Conservation (phyloP, 2,329 filamentous ascomycete species). For the Trichophaea hybrida region DNA sequence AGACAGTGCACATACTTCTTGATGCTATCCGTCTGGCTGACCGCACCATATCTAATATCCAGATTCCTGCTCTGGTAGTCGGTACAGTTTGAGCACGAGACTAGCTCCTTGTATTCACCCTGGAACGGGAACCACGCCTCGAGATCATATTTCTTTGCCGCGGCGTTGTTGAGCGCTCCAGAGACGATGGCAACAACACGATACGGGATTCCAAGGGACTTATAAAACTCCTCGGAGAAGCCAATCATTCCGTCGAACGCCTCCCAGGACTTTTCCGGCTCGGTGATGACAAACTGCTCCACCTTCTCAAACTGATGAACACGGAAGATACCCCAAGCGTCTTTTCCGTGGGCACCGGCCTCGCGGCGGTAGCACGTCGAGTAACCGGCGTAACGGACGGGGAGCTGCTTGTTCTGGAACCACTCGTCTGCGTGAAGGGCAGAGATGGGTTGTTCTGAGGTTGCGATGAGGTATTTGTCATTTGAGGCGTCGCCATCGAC, state of each 20-base stretch:
- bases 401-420: constrained; percentile 69
- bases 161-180: constrained; percentile 82
- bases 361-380: constrained; percentile 93
- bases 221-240: constrained; percentile 86
- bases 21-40: constrained; percentile 67
- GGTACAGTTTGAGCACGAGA: constrained; percentile 94
- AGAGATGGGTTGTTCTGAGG: constrained; percentile 87
- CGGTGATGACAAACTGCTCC: constrained; percentile 65
- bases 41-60: constrained; percentile 80
- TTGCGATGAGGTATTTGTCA: constrained; percentile 73
- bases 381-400: constrained; percentile 81
- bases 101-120: constrained; percentile 95
- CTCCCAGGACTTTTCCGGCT: constrained; percentile 84
- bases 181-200: constrained; percentile 88
- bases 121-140: constrained; percentile 96
- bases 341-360: constrained; percentile 76
- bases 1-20: constrained; percentile 93
- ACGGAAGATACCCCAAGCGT: constrained; percentile 96
- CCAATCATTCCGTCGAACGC: constrained; percentile 87
- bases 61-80: constrained; percentile 92
- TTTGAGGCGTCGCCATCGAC: constrained; percentile 71
- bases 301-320: constrained; percentile 97
- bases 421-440: constrained; percentile 89
- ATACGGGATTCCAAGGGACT: constrained; percentile 77
- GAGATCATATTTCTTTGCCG: constrained; percentile 84